Conservation (phyloP, 495 filamentous ascomycete genomes). For the Neohortaea acidophila region DNA sequence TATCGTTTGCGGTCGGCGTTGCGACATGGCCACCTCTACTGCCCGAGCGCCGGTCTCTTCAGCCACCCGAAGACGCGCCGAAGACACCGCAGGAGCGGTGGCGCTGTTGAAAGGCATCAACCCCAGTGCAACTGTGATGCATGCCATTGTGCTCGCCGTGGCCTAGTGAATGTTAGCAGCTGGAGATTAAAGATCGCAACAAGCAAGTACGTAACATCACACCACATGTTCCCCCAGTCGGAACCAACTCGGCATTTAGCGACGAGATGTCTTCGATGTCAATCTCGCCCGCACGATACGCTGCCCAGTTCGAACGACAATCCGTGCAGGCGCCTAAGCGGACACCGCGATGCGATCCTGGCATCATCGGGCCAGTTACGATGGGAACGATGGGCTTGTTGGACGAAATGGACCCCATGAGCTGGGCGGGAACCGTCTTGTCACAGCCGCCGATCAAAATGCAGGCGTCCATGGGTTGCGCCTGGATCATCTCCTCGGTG, state of each 20-base stretch:
- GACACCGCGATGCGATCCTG: conserved; percentile 41
- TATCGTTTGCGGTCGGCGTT: conserved; percentile 37
- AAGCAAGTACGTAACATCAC: too few relatives aligned
- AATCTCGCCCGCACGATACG: conserved; percentile 41
- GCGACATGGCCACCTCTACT: conserved; percentile 30
- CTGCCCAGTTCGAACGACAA: conserved; percentile 53
- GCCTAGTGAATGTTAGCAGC: too few relatives aligned
- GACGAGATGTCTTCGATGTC: conserved; percentile 51
- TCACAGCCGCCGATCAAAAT: conserved; percentile 55
- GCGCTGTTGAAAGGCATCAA: conserved; percentile 49
- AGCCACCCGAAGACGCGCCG: conserved; percentile 45
- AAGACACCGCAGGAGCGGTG: conserved; percentile 49
- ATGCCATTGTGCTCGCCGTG: conserved; percentile 57
- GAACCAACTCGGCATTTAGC: conserved; percentile 53
- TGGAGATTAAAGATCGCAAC: too few relatives aligned
- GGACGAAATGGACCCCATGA: conserved; percentile 56
- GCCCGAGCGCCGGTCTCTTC: conserved; percentile 47
- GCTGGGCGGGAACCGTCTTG: conserved; percentile 51
- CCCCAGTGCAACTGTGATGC: conserved; percentile 45
- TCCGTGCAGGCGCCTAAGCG: conserved; percentile 53
- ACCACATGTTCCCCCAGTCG: conserved; percentile 49
- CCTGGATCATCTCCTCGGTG: conserved; percentile 54
- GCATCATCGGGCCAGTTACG: conserved; percentile 53
- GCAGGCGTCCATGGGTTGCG: conserved; percentile 48
- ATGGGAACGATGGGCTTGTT: conserved; percentile 51